Base-by-base conservation (phyloP, 805 yeast genomes). In the Hanseniaspora guilliermondii region DNA sequence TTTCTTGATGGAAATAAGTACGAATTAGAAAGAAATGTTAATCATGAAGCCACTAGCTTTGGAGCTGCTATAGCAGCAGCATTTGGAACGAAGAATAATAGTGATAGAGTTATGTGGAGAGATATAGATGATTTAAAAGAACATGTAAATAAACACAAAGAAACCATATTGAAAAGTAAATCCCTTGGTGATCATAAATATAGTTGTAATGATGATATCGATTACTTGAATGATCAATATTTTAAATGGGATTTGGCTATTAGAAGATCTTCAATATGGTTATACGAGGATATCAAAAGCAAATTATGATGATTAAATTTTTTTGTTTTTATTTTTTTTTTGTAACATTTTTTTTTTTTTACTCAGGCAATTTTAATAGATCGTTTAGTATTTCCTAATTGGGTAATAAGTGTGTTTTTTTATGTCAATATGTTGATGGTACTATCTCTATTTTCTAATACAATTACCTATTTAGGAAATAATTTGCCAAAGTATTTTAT, bases 41-140 rank as follows among this genome's bases (percentile, higher is more conserved):
- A 83, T 66, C 73, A 87, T 36, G 97, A 89, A 69, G 87, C 96
- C 65, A 89, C 97, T 5, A 96, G 97, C 0, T 75, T 89, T 58
- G 97, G 97, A 30, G 95, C 96, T 7, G 96, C 97, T 4, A 85
- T 91, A 60, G 96, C 96, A 30, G 95, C 97, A 2, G 96, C 96
- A 12, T 71, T 88, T 62, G 79, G 73, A 6, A 62, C 63, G 52
- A 62, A 69, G 55, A 71, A 78, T 16, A 70, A 79, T 14, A 68
- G 72, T 24, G 78, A 80, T 21, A 76, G 85, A 56, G 70, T 73
- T 44, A 67, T 87, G 47, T 89, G 96, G 96, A 74, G 74, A 55
- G 78, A 80, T 60, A 70, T 88, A 58, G 82, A 77, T 52, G 96
- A 88, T 57, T 84, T 85, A 44, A 72, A 82, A 69, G 89, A 96